Evolutionary conservation across 1,284 basidiomycete genomes (phyloP).

Genomic region (Marasmius fiardii): DNA sequence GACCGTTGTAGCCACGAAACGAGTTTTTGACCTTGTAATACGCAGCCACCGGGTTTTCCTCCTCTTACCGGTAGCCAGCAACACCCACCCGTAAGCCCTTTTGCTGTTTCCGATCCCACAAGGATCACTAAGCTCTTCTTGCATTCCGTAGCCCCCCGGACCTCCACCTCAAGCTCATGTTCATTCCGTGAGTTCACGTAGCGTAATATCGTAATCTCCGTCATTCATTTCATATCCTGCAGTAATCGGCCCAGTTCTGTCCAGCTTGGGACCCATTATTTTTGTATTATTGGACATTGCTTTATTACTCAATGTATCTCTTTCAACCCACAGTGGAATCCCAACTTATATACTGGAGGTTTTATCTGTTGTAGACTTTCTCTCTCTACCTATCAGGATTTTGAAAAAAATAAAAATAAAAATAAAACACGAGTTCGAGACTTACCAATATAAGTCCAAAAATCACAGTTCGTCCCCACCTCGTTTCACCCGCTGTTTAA

Average conservation of each 20-base stretch:
- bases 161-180: neutral
- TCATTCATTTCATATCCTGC: too few species aligned
- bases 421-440: too few species aligned
- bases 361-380: too few species aligned
- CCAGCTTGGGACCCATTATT: too few species aligned
- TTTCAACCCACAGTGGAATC: too few species aligned
- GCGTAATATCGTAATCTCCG: neutral
- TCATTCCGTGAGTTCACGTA: neutral
- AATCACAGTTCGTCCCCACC: conserved; percentile 25
- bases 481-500: conserved; percentile 27
- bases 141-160: neutral
- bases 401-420: too few species aligned
- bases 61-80: neutral
- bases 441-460: neutral
- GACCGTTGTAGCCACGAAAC: neutral
- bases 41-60: neutral
- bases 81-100: neutral
- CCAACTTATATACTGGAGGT: too few species aligned
- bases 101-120: neutral
- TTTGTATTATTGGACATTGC: too few species aligned
- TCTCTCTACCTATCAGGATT: too few species aligned
- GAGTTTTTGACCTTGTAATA: neutral
- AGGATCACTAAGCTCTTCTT: too few species aligned
- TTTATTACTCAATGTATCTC: too few species aligned
- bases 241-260: too few species aligned